Evolutionary conservation across 176 grass and related monocot species (phyloP), one percentile per base, ranked within the genome.

Genomic region (Zea luxurians): DNA sequence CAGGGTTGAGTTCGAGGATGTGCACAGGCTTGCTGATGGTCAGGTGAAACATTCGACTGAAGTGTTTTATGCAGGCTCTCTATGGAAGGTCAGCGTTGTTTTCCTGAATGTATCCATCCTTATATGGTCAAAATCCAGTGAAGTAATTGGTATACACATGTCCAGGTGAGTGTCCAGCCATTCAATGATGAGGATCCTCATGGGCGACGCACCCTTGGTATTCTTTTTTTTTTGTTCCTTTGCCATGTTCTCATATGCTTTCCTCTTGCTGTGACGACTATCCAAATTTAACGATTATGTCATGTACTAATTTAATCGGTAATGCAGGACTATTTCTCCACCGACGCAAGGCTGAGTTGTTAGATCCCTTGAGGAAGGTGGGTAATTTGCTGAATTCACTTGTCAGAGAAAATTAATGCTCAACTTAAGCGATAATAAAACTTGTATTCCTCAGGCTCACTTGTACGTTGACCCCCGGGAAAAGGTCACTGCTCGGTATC

Each of bases 131-230:
- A 42, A 50, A 54, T 68, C 27, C 37, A 53, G 63, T 74, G 75
- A 37, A 36, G 55, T 78, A 85, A 61, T 34, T 41, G 47, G 64
- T 49, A 76, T 45, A 37, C 5, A 17, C 38, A 47, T 71, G 79
- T 83, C 55, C 79, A 98, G 96, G 96, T 98, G 73, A 98, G 92
- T 85, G 96, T 95, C 44, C 96, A 98, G 77, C 92, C 96, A 40
- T 95, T 98, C 89, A 98, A 90, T 58, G 96, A 98, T n/a, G 96
- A 98, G 78, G 96, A 98, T 83, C 96, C 96, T 55, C 96, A 98
- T 80, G 92, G 96, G 18, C 88, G 90, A 27, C 92, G 96, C 42
- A 98, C 96, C 42, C 89, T 98, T 71, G 96, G 96, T 98, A 94
- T 78, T 79, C 37, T 80, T 73, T 76, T 84, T 38, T 8, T 15